phyloP scores from a whole-genome alignment of 2,329 filamentous ascomycete genomes.

The Arachnopeziza araneosa region DNA sequence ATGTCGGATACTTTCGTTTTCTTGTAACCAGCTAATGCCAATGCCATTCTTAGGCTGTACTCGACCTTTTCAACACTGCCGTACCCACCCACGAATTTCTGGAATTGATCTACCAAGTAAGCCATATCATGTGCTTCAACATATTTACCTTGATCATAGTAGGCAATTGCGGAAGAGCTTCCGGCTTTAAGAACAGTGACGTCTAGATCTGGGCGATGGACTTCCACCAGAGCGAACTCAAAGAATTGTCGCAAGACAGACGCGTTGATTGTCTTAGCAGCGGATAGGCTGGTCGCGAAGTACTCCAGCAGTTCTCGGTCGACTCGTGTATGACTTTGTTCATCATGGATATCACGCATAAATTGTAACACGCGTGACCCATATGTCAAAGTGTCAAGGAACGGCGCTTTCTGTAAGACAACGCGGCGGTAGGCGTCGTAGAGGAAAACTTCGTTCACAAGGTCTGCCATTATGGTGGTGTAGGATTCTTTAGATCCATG shows the following conservation, averaged over 20 bases:
- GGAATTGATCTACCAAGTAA: slow-evolving; percentile 38
- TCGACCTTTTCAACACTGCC: slow-evolving; percentile 34
- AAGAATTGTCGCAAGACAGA: slow-evolving; percentile 24
- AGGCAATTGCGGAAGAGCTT: slow-evolving; percentile 24
- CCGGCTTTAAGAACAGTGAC: slow-evolving; percentile 37
- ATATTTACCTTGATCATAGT: slow-evolving; percentile 36
- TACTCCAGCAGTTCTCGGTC: slow-evolving; percentile 33
- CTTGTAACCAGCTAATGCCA: slow-evolving; percentile 38
- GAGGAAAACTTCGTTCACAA: slow-evolving; percentile 38
- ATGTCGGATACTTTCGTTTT: slow-evolving; percentile 32
- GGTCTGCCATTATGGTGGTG: slow-evolving; percentile 37
- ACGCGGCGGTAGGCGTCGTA: slow-evolving; percentile 35
- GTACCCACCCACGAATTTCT: slow-evolving; percentile 38
- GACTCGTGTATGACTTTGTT: slow-evolving; percentile 31
- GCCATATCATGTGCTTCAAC: slow-evolving; percentile 39
- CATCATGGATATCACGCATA: slow-evolving; percentile 33
- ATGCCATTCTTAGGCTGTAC: slow-evolving; percentile 41
- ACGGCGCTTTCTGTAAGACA: slow-evolving; percentile 35
- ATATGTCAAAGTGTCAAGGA: slow-evolving; percentile 33
- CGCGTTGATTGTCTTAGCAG: slow-evolving; percentile 29
- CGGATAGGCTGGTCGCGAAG: slow-evolving; percentile 27
- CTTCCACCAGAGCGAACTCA: slow-evolving; percentile 18
- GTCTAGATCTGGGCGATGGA: slow-evolving; percentile 27
- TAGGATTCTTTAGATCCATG: slow-evolving; percentile 32
- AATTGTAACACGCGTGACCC: slow-evolving; percentile 25